Conservation (phyloP, 306 rosid genomes). For the Geum urbanum region DNA sequence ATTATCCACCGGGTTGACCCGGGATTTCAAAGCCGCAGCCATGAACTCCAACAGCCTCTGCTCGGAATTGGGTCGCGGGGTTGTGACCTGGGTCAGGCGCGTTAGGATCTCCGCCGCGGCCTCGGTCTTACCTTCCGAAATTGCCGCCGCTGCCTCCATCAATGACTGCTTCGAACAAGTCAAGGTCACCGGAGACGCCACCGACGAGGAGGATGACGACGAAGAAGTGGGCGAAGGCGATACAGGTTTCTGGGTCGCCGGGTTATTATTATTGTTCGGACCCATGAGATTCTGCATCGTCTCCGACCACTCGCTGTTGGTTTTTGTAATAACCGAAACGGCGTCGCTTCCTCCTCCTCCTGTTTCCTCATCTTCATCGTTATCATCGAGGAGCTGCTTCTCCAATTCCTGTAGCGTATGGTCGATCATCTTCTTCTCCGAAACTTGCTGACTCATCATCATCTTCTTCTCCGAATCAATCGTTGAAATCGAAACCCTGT, state of each 20-base stretch:
- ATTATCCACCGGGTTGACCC: slow-evolving; percentile 41
- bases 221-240: slow-evolving; percentile 78
- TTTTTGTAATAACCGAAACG: slow-evolving; percentile 52
- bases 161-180: slow-evolving; percentile 50
- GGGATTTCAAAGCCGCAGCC: slow-evolving; percentile 60
- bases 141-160: slow-evolving; percentile 75
- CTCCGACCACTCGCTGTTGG: slow-evolving; percentile 66
- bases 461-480: slow-evolving; percentile 51
- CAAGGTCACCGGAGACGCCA: slow-evolving; percentile 46
- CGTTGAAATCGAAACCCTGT: slow-evolving; percentile 16
- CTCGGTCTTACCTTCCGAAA: slow-evolving; percentile 64
- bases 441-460: slow-evolving; percentile 24
- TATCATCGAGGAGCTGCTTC: slow-evolving; percentile 75
- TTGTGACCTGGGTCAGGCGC: slow-evolving; percentile 32
- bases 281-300: slow-evolving; percentile 66
- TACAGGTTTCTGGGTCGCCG: slow-evolving; percentile 40
- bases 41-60: slow-evolving; percentile 43
- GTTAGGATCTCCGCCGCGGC: slow-evolving; percentile 55
- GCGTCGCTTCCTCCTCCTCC: slow-evolving; percentile 37
- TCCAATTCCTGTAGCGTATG: slow-evolving; percentile 65
- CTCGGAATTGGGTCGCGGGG: slow-evolving; percentile 40
- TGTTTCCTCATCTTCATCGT: slow-evolving; percentile 48
- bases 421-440: slow-evolving; percentile 60
- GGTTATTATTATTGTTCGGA: slow-evolving; percentile 13
- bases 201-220: slow-evolving; percentile 50